Conservation (phyloP, 148 eudicot species). For the Camellia japonica region DNA sequence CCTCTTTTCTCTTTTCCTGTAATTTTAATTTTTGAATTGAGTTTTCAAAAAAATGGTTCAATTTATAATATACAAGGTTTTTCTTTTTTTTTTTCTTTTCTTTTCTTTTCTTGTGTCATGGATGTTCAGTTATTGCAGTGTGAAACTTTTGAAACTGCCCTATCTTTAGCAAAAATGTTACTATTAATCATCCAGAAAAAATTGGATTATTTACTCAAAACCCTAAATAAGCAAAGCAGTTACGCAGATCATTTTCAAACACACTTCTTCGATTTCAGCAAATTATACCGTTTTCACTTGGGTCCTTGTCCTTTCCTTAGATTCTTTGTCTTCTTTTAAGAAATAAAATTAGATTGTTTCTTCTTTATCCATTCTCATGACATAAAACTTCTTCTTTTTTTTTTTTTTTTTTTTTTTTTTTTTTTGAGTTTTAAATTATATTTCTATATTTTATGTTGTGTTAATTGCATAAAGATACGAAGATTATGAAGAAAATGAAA, state of each 20-base stretch:
- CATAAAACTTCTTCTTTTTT: too few relatives aligned
- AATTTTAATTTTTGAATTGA: background rate
- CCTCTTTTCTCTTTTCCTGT: background rate
- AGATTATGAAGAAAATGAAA: background rate
- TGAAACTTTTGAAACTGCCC: too few relatives aligned
- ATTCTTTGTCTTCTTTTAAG: background rate
- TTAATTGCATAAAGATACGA: too few relatives aligned
- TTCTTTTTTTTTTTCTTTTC: background rate
- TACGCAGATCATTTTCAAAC: background rate
- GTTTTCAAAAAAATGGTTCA: background rate
- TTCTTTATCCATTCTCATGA: background rate
- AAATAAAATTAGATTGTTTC: background rate
- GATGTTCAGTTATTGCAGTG: background rate
- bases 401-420: too few relatives aligned
- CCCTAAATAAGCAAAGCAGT: too few relatives aligned
- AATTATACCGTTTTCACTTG: background rate
- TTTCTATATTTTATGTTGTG: too few relatives aligned
- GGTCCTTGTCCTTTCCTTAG: background rate
- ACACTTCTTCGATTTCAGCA: background rate
- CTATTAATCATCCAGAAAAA: too few relatives aligned
- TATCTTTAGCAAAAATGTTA: too few relatives aligned
- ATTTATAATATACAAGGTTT: background rate
- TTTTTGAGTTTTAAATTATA: too few relatives aligned
- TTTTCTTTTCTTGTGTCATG: background rate
- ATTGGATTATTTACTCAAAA: too few relatives aligned